Conservation (phyloP, 1,284 basidiomycete species). For the Lentinula novae-zelandiae region DNA sequence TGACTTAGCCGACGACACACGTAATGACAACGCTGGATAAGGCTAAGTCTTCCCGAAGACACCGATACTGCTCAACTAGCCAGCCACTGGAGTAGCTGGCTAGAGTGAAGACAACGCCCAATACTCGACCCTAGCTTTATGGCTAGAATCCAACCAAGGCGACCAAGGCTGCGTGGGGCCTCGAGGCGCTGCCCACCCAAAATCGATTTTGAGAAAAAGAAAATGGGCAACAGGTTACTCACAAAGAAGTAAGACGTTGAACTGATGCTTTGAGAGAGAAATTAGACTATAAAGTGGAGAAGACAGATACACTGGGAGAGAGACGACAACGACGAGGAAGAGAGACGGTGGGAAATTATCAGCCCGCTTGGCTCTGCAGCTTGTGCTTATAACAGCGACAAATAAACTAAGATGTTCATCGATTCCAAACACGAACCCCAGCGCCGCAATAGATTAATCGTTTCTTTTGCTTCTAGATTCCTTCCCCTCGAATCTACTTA, state of each 20-base stretch:
- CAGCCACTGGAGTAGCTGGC: not conserved
- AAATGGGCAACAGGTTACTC: conserved; percentile 3
- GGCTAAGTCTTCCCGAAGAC: not conserved
- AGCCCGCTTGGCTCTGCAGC: not conserved
- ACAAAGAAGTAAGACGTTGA: conserved; percentile 18
- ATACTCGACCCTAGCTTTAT: not conserved
- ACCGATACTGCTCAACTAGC: not conserved
- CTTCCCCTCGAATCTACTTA: too few species aligned
- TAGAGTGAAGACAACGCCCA: not conserved
- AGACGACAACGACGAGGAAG: not conserved
- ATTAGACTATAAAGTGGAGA: not conserved
- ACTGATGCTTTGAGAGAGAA: not conserved
- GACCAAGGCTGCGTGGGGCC: not conserved
- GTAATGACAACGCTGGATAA: conserved; percentile 6
- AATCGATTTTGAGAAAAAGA: not conserved
- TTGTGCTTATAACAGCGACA: not conserved
- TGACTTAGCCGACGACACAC: conserved; percentile 11
- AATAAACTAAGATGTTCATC: not conserved
- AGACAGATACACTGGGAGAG: not conserved
- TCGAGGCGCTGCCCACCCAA: not conserved
- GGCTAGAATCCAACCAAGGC: not conserved
- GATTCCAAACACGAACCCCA: too few species aligned
- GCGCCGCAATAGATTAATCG: too few species aligned
- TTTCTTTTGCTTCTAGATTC: too few species aligned
- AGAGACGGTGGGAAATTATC: not conserved